A percentile compares a stretch with the other conserved stretches of the same genome.
These are phyloP conservation scores for Phanerochaete carnosa DNA, from an alignment of 768 basidiomycete species.

Conservation along the genomic window DNA sequence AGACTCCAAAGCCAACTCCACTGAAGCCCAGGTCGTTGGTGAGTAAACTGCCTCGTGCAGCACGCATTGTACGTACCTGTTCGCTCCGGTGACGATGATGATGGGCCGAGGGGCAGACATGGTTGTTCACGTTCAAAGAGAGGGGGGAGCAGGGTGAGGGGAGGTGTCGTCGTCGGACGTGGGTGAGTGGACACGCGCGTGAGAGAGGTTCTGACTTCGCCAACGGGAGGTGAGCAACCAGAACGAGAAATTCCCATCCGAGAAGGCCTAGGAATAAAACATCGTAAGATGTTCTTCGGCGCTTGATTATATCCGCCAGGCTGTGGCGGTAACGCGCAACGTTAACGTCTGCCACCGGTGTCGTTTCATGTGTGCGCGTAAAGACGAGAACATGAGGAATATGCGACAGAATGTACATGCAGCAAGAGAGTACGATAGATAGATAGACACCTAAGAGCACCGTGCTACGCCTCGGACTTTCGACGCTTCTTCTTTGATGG, in stretches of 20 bases:
- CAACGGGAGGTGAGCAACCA: no score
- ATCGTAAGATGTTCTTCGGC: background rate
- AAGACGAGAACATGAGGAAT: background rate
- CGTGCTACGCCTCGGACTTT: conserved; percentile 28
- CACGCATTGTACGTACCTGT: conserved; percentile 25
- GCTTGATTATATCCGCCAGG: no score
- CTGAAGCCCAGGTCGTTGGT: conserved; percentile 33
- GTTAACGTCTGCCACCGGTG: no score
- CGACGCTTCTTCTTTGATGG: conserved; percentile 61
- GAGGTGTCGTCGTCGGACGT: background rate
- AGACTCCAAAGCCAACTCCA: conserved; percentile 82
- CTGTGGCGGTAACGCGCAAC: no score
- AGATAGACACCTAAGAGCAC: conserved; percentile 7
- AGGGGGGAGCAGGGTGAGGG: background rate
- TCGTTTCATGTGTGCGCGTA: background rate
- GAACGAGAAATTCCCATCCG: background rate
- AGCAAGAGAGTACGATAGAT: conserved; percentile 6
- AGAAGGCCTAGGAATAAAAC: background rate
- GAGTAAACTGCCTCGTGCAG: background rate
- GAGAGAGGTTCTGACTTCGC: background rate
- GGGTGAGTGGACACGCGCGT: background rate
- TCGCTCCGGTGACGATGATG: conserved; percentile 34
- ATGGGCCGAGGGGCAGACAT: conserved; percentile 22
- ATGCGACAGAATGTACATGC: background rate
- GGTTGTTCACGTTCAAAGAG: background rate